Base-by-base conservation (phyloP, 768 basidiomycete species). In the Mycena belliarum region DNA sequence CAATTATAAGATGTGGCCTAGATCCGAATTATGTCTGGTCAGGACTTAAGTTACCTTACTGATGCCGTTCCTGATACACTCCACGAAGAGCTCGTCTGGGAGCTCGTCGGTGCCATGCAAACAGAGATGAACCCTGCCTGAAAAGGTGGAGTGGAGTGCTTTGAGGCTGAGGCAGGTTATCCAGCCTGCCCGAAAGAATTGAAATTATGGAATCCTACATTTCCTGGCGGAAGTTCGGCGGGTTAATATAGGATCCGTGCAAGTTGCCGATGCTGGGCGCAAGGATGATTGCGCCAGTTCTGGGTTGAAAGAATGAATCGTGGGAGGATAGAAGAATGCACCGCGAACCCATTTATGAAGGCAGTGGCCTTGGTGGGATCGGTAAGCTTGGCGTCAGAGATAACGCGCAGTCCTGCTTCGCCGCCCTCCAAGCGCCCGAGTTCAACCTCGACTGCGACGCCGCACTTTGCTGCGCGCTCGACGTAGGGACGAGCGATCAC, bases 211-310 rank as follows among this genome's bases (percentile, higher is more conserved):
- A 9, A 9, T 63, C 71, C 10, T 37, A 77, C 78, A 80, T 81
- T 28, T 77, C 72, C 49, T 76, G 75, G 12, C 72, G 72, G 64
- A 80, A 79, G 60, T 78, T 76, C 8, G 79, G 78, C 18, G 77
- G 75, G 37, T 73, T 75, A 53, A 79, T 59, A 55, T 79, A 81
- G 23, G 72, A 73, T 12, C 79, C 78, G 51, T 80, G 79, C 4
- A 80, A 65, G 51, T 81, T 81, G 3, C 79, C 79, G 46, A 80
- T 79, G 53, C 77, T 78, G 4, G 79, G 79, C 12, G 79, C 78
- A 24, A 80, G 69, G 38, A 81, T 75, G 40, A 72, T 68, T 6
- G 79, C 77, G 16, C 79, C 76, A 12, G 77, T 78, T 29, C 79
- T 79, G 48, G 12, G 33, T 12, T 1, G 61, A 15, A 15, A n/a